These are phyloP conservation scores for Sugiyamaella japonica DNA, from an alignment of 1,139 yeast genomes.

Conservation along the genomic window DNA sequence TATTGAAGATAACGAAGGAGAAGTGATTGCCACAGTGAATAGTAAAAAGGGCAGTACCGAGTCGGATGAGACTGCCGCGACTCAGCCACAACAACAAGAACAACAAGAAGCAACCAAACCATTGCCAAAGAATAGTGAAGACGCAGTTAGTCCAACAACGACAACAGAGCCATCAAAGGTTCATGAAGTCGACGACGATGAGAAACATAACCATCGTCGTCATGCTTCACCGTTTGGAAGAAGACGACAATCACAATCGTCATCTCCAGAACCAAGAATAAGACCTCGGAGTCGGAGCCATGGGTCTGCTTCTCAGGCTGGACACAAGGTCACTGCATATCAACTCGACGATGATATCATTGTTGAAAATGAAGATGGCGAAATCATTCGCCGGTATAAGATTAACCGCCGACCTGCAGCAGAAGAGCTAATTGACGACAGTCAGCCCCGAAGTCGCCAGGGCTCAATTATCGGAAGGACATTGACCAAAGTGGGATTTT, in stretches of 20 bases:
- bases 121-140: background rate
- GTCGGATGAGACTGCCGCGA: background rate
- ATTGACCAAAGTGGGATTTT: constrained; percentile 34
- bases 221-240: background rate
- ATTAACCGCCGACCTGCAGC: constrained; percentile 54
- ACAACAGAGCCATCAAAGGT: background rate
- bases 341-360: constrained; percentile 70
- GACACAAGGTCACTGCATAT: constrained; percentile 51
- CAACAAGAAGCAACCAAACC: background rate
- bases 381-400: constrained; percentile 76
- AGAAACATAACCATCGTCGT: background rate
- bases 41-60: constrained; percentile 19
- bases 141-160: background rate
- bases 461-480: constrained; percentile 28
- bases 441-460: constrained; percentile 3
- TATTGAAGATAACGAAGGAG: constrained; percentile 82
- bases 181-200: constrained; percentile 2
- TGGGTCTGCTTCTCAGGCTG: constrained; percentile 9
- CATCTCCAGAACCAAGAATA: background rate
- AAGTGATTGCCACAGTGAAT: constrained; percentile 52
- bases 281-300: constrained; percentile 9
- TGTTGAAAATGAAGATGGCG: constrained; percentile 92
- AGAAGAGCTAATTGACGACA: constrained; percentile 18
- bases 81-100: background rate
- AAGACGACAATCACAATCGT: background rate